Evolutionary conservation across 371 early-diverging fungal genomes (phyloP).

Genomic region (Mucor irregularis): DNA sequence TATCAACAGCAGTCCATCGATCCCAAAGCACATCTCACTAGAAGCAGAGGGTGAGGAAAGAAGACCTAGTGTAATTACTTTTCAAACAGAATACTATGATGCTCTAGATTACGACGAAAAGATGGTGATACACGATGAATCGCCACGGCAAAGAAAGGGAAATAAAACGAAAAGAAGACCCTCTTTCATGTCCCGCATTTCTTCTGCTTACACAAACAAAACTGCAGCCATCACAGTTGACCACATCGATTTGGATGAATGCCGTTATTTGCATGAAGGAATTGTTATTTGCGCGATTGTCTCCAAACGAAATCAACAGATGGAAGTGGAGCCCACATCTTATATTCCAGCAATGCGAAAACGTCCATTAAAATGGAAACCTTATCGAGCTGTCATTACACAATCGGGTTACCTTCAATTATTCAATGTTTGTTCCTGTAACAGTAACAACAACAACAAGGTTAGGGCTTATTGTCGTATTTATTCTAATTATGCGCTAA

Average conservation of each 20-base stretch:
- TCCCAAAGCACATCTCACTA: too few species aligned
- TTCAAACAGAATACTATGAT: background rate
- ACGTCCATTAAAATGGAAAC: background rate
- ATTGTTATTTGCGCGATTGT: conserved; percentile 4
- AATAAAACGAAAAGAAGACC: too few species aligned
- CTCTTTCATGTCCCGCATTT: background rate
- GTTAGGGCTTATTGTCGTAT: too few species aligned
- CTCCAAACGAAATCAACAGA: background rate
- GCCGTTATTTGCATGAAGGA: background rate
- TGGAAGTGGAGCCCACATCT: background rate
- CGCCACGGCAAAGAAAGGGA: too few species aligned
- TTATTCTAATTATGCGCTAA: too few species aligned
- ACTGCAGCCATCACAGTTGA: background rate
- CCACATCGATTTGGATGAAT: background rate
- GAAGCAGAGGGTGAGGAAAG: too few species aligned
- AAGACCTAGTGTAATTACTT: background rate
- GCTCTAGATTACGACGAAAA: background rate
- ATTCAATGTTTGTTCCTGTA: background rate
- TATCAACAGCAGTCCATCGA: too few species aligned
- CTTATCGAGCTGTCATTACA: conserved; percentile 2
- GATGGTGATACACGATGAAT: too few species aligned
- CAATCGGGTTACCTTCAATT: background rate
- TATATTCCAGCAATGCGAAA: background rate
- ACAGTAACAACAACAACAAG: background rate
- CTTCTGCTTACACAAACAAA: conserved; percentile 3